Conservation (phyloP, 108 stramenopile species). For the Bacterosira constricta region DNA sequence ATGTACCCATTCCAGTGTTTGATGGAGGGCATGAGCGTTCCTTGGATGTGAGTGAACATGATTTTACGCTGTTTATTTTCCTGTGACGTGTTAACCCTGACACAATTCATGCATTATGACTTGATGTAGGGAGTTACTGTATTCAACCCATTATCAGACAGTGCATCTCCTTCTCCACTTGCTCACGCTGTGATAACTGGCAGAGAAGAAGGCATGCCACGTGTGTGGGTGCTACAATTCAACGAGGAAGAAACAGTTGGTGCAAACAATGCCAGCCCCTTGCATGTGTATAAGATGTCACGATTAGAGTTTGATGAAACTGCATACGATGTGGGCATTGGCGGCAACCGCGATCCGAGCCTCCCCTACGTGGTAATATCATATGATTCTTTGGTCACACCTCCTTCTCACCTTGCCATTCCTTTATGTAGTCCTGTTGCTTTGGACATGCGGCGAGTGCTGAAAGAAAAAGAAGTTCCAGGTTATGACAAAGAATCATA, state of each 20-base stretch:
- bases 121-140: slow-evolving; percentile 37
- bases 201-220: slow-evolving; percentile 71
- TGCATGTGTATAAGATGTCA: slow-evolving; percentile 38
- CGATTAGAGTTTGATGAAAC: slow-evolving; percentile 78
- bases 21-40: slow-evolving; percentile 62
- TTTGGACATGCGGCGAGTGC: slow-evolving; percentile 42
- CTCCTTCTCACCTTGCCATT: slow-evolving; percentile 64
- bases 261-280: slow-evolving; percentile 45
- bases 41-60: slow-evolving; percentile 35
- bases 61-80: not conserved
- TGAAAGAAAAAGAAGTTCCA: slow-evolving; percentile 87
- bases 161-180: slow-evolving; percentile 18
- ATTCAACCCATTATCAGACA: slow-evolving; percentile 39
- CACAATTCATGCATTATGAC: too few species aligned
- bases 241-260: slow-evolving; percentile 32
- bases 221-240: slow-evolving; percentile 66
- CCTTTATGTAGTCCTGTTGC: slow-evolving; percentile 52
- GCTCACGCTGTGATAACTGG: slow-evolving; percentile 66
- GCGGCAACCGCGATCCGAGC: slow-evolving; percentile 72
- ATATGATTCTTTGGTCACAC: slow-evolving; percentile 89
- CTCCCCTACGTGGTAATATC: slow-evolving; percentile 70
- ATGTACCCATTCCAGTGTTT: slow-evolving; percentile 46
- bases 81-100: too few species aligned
- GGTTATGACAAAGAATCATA: slow-evolving; percentile 82
- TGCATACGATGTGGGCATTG: slow-evolving; percentile 75